These are phyloP conservation scores for Linnemannia elongata DNA, from an alignment of 192 early-diverging fungal species.

Conservation along the genomic window DNA sequence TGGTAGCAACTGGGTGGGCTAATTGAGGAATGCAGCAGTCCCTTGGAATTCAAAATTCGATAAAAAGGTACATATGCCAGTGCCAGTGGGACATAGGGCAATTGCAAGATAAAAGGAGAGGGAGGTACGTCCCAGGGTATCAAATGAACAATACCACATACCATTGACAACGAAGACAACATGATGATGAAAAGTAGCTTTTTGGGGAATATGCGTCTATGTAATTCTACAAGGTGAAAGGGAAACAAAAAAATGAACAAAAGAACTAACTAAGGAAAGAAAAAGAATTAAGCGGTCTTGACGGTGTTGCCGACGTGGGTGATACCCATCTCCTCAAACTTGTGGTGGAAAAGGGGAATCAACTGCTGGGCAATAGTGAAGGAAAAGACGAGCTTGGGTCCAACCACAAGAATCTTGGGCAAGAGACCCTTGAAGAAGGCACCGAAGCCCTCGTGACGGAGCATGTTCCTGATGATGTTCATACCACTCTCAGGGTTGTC, in stretches of 20 bases:
- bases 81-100: too few species aligned
- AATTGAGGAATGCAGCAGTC: too few species aligned
- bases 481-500: constrained; percentile 90
- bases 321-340: constrained; percentile 63
- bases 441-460: constrained; percentile 90
- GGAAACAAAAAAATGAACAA: constrained; percentile 3
- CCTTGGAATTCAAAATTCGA: too few species aligned
- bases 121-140: too few species aligned
- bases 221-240: constrained; percentile 5
- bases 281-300: constrained; percentile 12
- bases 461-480: constrained; percentile 89
- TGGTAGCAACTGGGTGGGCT: too few species aligned
- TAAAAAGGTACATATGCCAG: too few species aligned
- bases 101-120: too few species aligned
- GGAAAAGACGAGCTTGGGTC: constrained; percentile 97
- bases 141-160: too few species aligned
- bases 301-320: constrained; percentile 50
- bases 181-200: neutral
- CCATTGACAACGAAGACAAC: too few species aligned
- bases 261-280: neutral
- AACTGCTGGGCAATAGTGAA: constrained; percentile 98
- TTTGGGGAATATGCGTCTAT: constrained; percentile 1
- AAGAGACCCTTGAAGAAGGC: constrained; percentile 98
- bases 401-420: constrained; percentile 89
- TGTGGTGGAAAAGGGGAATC: constrained; percentile 81